phyloP scores from a whole-genome alignment of 2,329 filamentous ascomycete species.

The Cordyceps javanica region DNA sequence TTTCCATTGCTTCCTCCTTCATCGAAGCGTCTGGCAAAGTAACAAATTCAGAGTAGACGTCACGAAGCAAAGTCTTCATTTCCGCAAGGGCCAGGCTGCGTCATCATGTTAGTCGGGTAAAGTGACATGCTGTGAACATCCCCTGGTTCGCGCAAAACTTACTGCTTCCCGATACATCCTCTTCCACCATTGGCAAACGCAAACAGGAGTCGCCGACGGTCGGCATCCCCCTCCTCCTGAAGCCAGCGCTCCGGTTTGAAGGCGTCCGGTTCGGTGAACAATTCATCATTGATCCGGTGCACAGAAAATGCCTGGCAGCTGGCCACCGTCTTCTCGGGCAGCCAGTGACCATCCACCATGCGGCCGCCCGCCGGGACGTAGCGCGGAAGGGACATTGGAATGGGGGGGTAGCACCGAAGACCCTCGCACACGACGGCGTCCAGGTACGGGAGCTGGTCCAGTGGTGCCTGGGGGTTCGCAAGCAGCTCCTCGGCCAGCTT shows the following conservation, averaged over 20 bases:
- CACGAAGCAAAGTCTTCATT: slow-evolving; percentile 60
- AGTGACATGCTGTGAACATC: too few species aligned
- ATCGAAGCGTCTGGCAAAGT: slow-evolving; percentile 50
- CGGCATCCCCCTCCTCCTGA: slow-evolving; percentile 63
- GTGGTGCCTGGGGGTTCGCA: slow-evolving; percentile 29
- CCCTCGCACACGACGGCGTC: slow-evolving; percentile 60
- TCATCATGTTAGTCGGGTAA: background rate
- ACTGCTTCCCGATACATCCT: slow-evolving; percentile 63
- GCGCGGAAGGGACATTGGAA: slow-evolving; percentile 61
- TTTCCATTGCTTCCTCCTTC: slow-evolving; percentile 52
- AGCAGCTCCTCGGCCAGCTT: slow-evolving; percentile 47
- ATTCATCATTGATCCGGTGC: slow-evolving; percentile 52
- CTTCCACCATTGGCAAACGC: slow-evolving; percentile 60
- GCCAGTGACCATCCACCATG: slow-evolving; percentile 46
- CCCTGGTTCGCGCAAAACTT: slow-evolving; percentile 27
- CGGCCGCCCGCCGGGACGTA: slow-evolving; percentile 50
- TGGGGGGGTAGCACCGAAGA: slow-evolving; percentile 56
- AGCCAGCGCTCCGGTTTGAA: slow-evolving; percentile 86
- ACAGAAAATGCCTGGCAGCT: slow-evolving; percentile 57
- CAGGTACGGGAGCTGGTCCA: slow-evolving; percentile 51
- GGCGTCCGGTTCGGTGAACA: slow-evolving; percentile 70
- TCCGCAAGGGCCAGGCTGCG: slow-evolving; percentile 53
- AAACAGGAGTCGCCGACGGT: slow-evolving; percentile 58
- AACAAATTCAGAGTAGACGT: slow-evolving; percentile 53
- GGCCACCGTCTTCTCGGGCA: slow-evolving; percentile 50